These are phyloP conservation scores for Penicillium pulvis DNA, from an alignment of 495 filamentous ascomycete species.

Conservation along the genomic window DNA sequence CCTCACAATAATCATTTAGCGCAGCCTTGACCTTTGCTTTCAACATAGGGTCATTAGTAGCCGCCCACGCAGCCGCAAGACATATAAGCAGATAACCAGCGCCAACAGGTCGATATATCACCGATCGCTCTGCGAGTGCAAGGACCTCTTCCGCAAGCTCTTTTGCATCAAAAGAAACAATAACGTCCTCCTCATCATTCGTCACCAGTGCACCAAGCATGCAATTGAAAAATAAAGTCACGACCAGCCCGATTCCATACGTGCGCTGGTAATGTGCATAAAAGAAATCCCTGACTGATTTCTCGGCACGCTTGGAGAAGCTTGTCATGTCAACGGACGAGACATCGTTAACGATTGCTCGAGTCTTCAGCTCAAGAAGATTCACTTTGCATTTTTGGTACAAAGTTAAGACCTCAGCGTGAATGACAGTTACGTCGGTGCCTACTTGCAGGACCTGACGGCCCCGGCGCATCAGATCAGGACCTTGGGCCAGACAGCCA, in stretches of 20 bases:
- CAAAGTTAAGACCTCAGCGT: slow-evolving; percentile 26
- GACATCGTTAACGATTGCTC: slow-evolving; percentile 13
- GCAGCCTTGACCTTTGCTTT: slow-evolving; percentile 14
- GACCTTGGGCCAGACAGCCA: slow-evolving; percentile 28
- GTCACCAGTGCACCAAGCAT: slow-evolving; percentile 25
- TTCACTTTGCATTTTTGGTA: slow-evolving; percentile 32
- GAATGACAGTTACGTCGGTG: slow-evolving; percentile 14
- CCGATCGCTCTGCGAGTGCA: slow-evolving; percentile 25
- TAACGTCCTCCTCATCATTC: slow-evolving; percentile 1
- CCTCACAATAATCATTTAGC: slow-evolving; percentile 31
- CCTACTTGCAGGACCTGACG: slow-evolving; percentile 13
- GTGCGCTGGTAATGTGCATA: slow-evolving; percentile 37
- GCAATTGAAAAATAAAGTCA: slow-evolving; percentile 38
- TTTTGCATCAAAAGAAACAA: slow-evolving; percentile 23
- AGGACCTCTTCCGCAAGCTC: slow-evolving; percentile 34
- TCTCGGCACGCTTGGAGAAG: neutral
- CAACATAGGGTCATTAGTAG: slow-evolving; percentile 23
- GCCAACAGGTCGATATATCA: slow-evolving; percentile 37
- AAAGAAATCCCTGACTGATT: slow-evolving; percentile 12
- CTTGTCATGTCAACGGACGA: slow-evolving; percentile 3
- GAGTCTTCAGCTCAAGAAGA: slow-evolving; percentile 16
- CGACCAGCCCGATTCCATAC: slow-evolving; percentile 35
- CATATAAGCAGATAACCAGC: slow-evolving; percentile 35
- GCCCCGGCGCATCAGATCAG: slow-evolving; percentile 30
- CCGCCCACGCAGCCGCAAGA: slow-evolving; percentile 32